Conservation (phyloP, 31 red algal genomes). For the Asparagopsis taxiformis region DNA sequence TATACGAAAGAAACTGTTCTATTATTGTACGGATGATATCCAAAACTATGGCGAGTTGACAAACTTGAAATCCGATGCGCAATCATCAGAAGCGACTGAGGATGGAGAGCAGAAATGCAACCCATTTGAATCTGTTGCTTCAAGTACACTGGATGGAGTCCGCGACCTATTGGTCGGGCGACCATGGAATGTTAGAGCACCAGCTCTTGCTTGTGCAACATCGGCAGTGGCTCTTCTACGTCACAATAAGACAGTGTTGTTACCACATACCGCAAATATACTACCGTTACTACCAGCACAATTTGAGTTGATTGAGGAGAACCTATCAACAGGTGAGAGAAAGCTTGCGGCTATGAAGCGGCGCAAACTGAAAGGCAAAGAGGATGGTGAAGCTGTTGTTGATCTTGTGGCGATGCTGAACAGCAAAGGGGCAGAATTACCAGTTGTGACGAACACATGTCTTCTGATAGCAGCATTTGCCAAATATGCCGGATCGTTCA, state of each 20-base stretch:
- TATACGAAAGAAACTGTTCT: constrained; percentile 17
- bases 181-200: constrained; percentile 41
- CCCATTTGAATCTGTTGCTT: constrained; percentile 30
- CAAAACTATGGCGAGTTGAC: constrained; percentile 19
- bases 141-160: constrained; percentile 36
- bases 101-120: constrained; percentile 10
- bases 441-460: constrained; percentile 40
- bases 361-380: constrained; percentile 19
- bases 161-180: constrained; percentile 56
- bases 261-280: constrained; percentile 48
- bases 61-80: background rate
- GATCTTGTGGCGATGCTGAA: constrained; percentile 48
- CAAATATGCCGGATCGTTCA: constrained; percentile 37
- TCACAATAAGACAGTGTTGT: constrained; percentile 21
- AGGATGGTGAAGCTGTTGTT: constrained; percentile 22
- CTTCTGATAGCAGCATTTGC: constrained; percentile 44
- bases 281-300: constrained; percentile 50
- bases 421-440: constrained; percentile 29
- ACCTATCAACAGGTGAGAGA: constrained; percentile 15
- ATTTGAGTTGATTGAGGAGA: constrained; percentile 22
- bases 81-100: constrained; percentile 7
- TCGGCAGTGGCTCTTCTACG: constrained; percentile 28
- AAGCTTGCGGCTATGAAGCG: constrained; percentile 37
- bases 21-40: constrained; percentile 33
- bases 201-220: constrained; percentile 42